Percentiles rank a stretch among this genome's conserved stretches.
These are phyloP conservation scores for Saccharomycopsis crataegensis DNA, from an alignment of 1,139 yeast genomes.

Conservation along the genomic window DNA sequence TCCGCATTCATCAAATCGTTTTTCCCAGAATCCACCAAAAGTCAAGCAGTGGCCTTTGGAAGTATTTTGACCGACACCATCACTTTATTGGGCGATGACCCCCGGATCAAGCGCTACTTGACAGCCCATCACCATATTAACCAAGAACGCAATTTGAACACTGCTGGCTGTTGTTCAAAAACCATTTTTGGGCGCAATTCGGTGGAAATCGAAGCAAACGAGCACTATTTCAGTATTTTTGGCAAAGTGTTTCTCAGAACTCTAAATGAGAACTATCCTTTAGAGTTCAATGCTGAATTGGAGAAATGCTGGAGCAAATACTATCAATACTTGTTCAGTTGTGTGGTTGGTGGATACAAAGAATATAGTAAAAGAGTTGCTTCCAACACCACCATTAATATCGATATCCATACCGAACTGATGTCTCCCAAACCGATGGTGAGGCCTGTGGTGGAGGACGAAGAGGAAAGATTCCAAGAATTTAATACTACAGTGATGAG, in stretches of 20 bases:
- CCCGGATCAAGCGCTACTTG: conserved; percentile 9
- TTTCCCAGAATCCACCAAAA: conserved; percentile 10
- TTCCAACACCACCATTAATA: conserved; percentile 2
- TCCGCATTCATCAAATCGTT: conserved; percentile 9
- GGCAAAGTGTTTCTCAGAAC: conserved; percentile 19
- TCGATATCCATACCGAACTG: not conserved
- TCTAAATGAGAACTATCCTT: conserved; percentile 18
- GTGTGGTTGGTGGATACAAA: conserved; percentile 18
- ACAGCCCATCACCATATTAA: conserved; percentile 8
- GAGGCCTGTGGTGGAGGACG: not conserved
- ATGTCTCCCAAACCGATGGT: not conserved
- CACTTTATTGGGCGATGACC: conserved; percentile 2
- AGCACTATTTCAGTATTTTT: conserved; percentile 15
- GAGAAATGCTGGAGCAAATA: conserved; percentile 16
- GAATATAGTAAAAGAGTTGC: not conserved
- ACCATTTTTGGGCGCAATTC: conserved; percentile 14
- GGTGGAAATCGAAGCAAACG: conserved; percentile 12
- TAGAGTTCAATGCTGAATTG: conserved; percentile 13
- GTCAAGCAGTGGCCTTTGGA: conserved; percentile 13
- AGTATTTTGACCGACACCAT: conserved; percentile 10
- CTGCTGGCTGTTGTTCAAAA: conserved; percentile 6
- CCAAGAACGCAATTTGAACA: conserved; percentile 1
- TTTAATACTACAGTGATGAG: not conserved
- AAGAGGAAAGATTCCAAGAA: not conserved
- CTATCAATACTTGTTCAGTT: conserved; percentile 17